phyloP scores from a whole-genome alignment of 352 stramenopile genomes.

The Phytopythium delawarense region DNA sequence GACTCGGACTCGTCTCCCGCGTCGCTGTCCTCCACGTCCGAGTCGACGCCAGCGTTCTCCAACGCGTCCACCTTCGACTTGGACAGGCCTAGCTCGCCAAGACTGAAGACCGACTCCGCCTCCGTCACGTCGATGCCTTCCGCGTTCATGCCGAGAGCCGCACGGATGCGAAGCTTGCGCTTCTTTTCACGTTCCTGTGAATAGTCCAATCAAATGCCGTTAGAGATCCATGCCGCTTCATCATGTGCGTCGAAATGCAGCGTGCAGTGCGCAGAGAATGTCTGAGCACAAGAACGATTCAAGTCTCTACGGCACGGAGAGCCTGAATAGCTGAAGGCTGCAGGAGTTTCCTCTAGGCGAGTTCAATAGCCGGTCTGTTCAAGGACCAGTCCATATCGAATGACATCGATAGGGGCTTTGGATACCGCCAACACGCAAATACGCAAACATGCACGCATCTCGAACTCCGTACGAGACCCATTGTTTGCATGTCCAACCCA shows the following conservation, averaged over 20 bases:
- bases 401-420: conserved; percentile 83
- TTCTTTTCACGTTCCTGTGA: conserved; percentile 82
- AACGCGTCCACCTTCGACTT: conserved; percentile 77
- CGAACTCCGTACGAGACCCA: neutral
- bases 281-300: conserved; percentile 91
- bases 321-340: conserved; percentile 90
- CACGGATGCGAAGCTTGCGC: conserved; percentile 76
- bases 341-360: conserved; percentile 67
- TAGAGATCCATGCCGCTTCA: neutral
- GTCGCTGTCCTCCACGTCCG: conserved; percentile 27
- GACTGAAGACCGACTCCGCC: conserved; percentile 73
- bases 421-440: conserved; percentile 53
- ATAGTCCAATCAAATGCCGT: conserved; percentile 6
- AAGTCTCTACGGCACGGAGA: conserved; percentile 60
- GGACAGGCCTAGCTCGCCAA: conserved; percentile 71
- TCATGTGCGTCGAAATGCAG: neutral
- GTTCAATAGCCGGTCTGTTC: conserved; percentile 92
- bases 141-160: conserved; percentile 79
- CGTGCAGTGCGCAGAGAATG: conserved; percentile 22
- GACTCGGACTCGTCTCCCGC: conserved; percentile 24
- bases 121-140: conserved; percentile 81
- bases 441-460: conserved; percentile 16
- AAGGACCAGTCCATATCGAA: conserved; percentile 83
- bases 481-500: conserved; percentile 49
- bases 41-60: conserved; percentile 58